These are phyloP conservation scores for Escallonia rubra DNA, from an alignment of 129 eudicot species.

Conservation along the genomic window DNA sequence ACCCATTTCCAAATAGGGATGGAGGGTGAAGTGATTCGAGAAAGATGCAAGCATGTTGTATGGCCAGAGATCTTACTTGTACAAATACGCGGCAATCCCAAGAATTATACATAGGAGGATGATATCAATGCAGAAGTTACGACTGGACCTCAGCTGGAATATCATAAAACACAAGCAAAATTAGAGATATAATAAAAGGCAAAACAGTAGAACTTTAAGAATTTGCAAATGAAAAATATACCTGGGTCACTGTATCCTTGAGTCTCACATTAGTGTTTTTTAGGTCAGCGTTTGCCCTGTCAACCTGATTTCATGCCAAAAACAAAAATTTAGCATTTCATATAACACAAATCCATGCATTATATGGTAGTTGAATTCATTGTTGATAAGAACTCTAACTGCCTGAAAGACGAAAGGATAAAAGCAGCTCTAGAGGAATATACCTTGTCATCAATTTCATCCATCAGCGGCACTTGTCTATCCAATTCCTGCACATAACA, in stretches of 20 bases:
- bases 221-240: background rate
- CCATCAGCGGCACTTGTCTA: conserved; percentile 38
- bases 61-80: conserved; percentile 45
- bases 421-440: background rate
- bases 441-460: conserved; percentile 47
- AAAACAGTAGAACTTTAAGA: background rate
- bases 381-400: no score
- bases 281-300: conserved; percentile 40
- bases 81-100: conserved; percentile 63
- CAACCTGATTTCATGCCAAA: conserved; percentile 22
- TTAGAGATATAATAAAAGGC: background rate
- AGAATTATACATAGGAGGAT: conserved; percentile 59
- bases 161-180: background rate
- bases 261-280: conserved; percentile 37
- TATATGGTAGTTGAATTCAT: no score
- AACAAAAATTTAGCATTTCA: no score
- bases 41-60: no score
- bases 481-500: conserved; percentile 31
- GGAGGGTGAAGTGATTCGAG: no score
- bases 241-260: conserved; percentile 46
- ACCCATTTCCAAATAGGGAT: no score
- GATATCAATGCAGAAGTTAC: conserved; percentile 71
- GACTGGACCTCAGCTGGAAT: conserved; percentile 59
- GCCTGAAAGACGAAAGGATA: background rate
- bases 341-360: no score